phyloP scores from a whole-genome alignment of 352 stramenopile species.

The Phytophthora macrochlamydospora region DNA sequence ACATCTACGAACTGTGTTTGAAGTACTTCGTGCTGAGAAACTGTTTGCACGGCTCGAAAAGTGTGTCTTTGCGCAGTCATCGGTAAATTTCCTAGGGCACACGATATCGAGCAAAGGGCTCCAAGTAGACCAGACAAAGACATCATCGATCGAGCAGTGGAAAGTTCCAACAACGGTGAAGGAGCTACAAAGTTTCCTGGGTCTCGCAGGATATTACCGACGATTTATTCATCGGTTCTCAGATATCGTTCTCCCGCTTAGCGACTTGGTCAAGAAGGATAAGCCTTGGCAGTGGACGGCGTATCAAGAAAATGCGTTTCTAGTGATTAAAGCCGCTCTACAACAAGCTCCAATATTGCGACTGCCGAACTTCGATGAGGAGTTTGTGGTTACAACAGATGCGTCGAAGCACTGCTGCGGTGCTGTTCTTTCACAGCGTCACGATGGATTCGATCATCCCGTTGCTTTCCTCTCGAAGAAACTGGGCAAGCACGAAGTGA shows the following conservation, averaged over 20 bases:
- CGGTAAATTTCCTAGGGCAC: slow-evolving; percentile 34
- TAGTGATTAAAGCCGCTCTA: slow-evolving; percentile 21
- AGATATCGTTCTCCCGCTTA: slow-evolving; percentile 20
- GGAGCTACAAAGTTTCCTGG: slow-evolving; percentile 32
- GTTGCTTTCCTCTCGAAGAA: slow-evolving; percentile 33
- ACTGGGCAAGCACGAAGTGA: not conserved
- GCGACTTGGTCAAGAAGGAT: slow-evolving; percentile 19
- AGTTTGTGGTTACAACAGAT: slow-evolving; percentile 38
- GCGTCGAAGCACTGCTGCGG: slow-evolving; percentile 8
- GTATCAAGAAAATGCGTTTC: slow-evolving; percentile 14
- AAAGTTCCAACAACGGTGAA: slow-evolving; percentile 11
- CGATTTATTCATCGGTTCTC: slow-evolving; percentile 32
- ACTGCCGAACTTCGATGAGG: slow-evolving; percentile 18
- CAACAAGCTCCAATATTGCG: slow-evolving; percentile 26
- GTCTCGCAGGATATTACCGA: slow-evolving; percentile 32
- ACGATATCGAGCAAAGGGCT: slow-evolving; percentile 19
- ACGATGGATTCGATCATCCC: slow-evolving; percentile 18
- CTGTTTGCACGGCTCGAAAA: slow-evolving; percentile 25
- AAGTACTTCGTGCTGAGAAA: slow-evolving; percentile 23
- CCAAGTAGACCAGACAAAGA: slow-evolving; percentile 28
- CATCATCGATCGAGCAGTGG: slow-evolving; percentile 21
- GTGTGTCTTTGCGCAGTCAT: slow-evolving; percentile 18
- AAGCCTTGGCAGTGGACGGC: slow-evolving; percentile 15
- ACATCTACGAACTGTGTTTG: slow-evolving; percentile 27
- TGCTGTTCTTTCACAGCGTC: not conserved